phyloP scores from a whole-genome alignment of 1,284 basidiomycete genomes.

The Psilocybe mexicana region DNA sequence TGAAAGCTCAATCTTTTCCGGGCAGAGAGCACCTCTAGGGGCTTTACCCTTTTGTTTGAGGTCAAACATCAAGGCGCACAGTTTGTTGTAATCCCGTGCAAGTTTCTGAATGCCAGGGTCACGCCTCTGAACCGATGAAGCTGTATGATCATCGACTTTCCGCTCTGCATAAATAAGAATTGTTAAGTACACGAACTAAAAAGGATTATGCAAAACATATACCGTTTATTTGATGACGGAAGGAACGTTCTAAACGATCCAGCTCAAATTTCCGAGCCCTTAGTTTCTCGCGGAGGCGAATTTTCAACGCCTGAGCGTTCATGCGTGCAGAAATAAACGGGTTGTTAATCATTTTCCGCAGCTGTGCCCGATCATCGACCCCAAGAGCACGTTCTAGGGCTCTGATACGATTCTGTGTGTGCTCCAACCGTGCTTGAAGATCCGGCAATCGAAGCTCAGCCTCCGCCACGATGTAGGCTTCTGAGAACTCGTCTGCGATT shows the following conservation, averaged over 20 bases:
- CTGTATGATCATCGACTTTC: slow-evolving; percentile 15
- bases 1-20: slow-evolving; percentile 1
- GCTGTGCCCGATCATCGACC: background rate
- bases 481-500: background rate
- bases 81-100: background rate
- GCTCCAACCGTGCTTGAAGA: background rate
- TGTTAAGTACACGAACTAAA: no score
- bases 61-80: background rate
- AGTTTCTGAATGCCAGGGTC: background rate
- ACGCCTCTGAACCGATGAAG: slow-evolving; percentile 11
- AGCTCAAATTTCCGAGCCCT: slow-evolving; percentile 27
- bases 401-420: background rate
- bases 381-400: background rate
- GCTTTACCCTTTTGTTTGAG: slow-evolving; percentile 1
- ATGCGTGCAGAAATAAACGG: slow-evolving; percentile 5
- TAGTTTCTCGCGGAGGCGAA: slow-evolving; percentile 21
- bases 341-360: background rate
- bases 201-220: no score
- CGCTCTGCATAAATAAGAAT: background rate
- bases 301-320: slow-evolving; percentile 27
- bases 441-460: background rate
- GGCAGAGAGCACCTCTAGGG: slow-evolving; percentile 1
- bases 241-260: slow-evolving; percentile 22
- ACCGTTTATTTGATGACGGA: slow-evolving; percentile 12
- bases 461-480: background rate